Evolutionary conservation across 2,329 filamentous ascomycete genomes (phyloP).

Genomic region (Zalaria sp.): DNA sequence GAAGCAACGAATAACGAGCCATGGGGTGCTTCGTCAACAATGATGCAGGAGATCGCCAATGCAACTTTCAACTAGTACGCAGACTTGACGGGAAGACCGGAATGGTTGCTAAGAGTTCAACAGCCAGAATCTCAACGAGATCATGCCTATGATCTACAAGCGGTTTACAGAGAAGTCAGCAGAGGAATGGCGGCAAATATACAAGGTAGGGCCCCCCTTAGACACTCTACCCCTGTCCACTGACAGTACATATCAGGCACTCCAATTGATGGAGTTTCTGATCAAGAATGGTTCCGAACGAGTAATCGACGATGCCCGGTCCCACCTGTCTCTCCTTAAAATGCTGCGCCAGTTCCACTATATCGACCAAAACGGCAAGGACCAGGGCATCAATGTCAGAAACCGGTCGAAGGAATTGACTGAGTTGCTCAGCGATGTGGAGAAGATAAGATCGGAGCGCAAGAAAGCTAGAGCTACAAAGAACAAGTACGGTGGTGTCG

Average conservation of each 20-base stretch:
- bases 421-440: slow-evolving; percentile 85
- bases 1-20: slow-evolving; percentile 99
- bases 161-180: slow-evolving; percentile 96
- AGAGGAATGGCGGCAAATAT: slow-evolving; percentile 98
- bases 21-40: slow-evolving; percentile 71
- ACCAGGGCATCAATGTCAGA: slow-evolving; percentile 93
- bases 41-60: slow-evolving; percentile 97
- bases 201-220: slow-evolving; percentile 52
- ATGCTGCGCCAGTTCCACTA: slow-evolving; percentile 98
- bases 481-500: slow-evolving; percentile 91
- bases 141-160: slow-evolving; percentile 99
- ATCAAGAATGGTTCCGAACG: slow-evolving; percentile 97
- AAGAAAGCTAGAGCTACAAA: slow-evolving; percentile 87
- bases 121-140: slow-evolving; percentile 93
- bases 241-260: slow-evolving; percentile 32
- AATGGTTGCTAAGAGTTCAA: neutral
- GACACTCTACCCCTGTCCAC: neutral
- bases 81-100: neutral
- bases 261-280: slow-evolving; percentile 91
- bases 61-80: slow-evolving; percentile 94
- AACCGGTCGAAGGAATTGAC: slow-evolving; percentile 92
- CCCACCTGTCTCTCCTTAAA: slow-evolving; percentile 87
- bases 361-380: slow-evolving; percentile 92
- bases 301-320: slow-evolving; percentile 91
- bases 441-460: slow-evolving; percentile 56